Base-by-base conservation (phyloP, 2,329 filamentous ascomycete genomes). In the Periconia sp. region DNA sequence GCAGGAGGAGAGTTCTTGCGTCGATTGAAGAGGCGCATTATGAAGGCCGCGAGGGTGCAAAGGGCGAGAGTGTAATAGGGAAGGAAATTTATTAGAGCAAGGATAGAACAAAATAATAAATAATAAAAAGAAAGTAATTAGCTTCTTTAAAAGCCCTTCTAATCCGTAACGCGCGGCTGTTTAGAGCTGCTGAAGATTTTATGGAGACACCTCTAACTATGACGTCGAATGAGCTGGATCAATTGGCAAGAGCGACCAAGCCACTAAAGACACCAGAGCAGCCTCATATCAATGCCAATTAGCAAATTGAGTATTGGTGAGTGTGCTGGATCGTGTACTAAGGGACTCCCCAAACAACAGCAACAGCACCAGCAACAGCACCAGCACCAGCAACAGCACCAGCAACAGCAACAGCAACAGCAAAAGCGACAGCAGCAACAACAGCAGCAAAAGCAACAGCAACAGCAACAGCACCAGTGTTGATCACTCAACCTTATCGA, bases 11-110 rank as follows among this genome's bases (percentile, higher is more conserved):
- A 60, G 9, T 36, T 32, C 25, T 44, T 42, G 23, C 52, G 56
- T 8, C 59, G 62, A 34, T 46, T 46, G 49, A 65, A 66, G 46
- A 67, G 50, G 30, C 38, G 34, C 61, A 58, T 56, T 8, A 34
- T 37, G 18, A 24, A 11, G 22, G 28, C 12, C 17, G 19, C 18
- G 18, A 17, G 29, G 16, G 12, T n/a, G 29, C 16, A 17, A 17
- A 18, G 29, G 16, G 13, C 29, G 16, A 32, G 29, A 15, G 28
- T 7, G 19, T 10, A 16, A 18, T 26, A 11, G 6, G 15, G 35
- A 37, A n/a, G 9, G 13, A 18, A 29, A 15, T n/a, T 10, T 23
- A 13, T 4, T 8, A 15, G 12, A 5, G 22, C 10, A 13, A 29
- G 30, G 12, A 17, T 9, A 17, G 16, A 35, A 21, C 8, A 16